Evolutionary conservation across 2,329 filamentous ascomycete species (phyloP).

Genomic region (Arthrobotrys megalospora): DNA sequence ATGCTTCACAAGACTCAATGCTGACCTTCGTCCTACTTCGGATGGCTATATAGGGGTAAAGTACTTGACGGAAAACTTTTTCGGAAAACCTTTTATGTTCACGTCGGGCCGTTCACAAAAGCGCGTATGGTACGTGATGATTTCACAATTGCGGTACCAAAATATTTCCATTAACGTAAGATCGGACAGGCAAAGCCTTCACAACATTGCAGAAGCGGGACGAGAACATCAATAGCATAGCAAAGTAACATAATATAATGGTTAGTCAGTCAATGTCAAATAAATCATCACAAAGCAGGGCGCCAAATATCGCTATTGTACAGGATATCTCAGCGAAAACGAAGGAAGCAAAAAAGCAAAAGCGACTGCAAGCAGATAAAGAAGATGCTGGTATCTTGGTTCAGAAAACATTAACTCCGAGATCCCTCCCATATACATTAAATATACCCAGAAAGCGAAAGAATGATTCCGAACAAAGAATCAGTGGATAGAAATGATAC

Average conservation of each 20-base stretch:
- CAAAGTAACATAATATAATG: not conserved
- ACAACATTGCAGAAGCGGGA: not conserved
- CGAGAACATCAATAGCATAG: not conserved
- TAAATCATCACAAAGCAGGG: conserved; percentile 44
- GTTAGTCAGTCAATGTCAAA: conserved; percentile 16
- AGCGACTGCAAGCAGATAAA: not conserved
- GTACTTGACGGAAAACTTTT: not conserved
- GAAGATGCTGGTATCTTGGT: conserved; percentile 59
- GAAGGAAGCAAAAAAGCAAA: conserved; percentile 22
- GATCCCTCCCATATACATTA: conserved; percentile 44
- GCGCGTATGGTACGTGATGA: not conserved
- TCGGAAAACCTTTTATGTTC: not conserved
- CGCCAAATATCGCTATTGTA: conserved; percentile 60
- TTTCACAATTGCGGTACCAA: not conserved
- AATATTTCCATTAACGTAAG: not conserved
- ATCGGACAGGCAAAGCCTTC: conserved; percentile 3
- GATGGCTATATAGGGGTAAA: conserved; percentile 16
- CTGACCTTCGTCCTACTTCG: not conserved
- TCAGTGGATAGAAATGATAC: conserved; percentile 12
- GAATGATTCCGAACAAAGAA: conserved; percentile 16
- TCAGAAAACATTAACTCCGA: conserved; percentile 57
- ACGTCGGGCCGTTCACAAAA: not conserved
- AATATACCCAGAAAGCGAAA: conserved; percentile 52
- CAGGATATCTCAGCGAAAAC: conserved; percentile 49
- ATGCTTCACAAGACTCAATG: conserved; percentile 22